phyloP scores from a whole-genome alignment of 768 basidiomycete species.

The Suillus clintonianus region DNA sequence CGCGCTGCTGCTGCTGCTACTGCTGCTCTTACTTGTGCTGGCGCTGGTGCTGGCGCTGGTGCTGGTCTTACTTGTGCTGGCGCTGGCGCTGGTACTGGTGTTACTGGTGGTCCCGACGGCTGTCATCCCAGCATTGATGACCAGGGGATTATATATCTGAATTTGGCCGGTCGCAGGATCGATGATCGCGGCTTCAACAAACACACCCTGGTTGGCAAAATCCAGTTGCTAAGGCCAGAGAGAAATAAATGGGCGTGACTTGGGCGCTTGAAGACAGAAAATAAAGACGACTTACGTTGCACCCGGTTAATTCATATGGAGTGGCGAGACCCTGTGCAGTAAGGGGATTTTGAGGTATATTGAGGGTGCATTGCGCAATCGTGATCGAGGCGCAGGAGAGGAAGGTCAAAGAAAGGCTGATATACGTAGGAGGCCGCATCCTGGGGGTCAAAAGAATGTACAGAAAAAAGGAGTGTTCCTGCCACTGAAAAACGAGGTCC shows the following conservation, averaged over 20 bases:
- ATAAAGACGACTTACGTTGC: slow-evolving; percentile 18
- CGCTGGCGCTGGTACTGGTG: not conserved
- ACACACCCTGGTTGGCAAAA: slow-evolving; percentile 24
- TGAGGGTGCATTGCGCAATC: slow-evolving; percentile 24
- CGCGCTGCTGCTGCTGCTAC: not conserved
- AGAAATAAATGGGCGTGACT: not conserved
- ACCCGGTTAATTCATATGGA: slow-evolving; percentile 27
- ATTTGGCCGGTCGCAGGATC: slow-evolving; percentile 28
- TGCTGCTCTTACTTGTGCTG: not conserved
- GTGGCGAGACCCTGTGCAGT: slow-evolving; percentile 28
- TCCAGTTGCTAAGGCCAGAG: slow-evolving; percentile 21
- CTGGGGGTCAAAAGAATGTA: not conserved
- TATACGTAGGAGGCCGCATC: slow-evolving; percentile 13
- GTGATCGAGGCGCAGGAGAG: slow-evolving; percentile 14
- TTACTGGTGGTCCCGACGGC: slow-evolving; percentile 11
- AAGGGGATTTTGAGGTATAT: slow-evolving; percentile 22
- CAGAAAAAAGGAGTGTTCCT: slow-evolving; percentile 18
- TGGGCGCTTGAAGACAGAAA: not conserved
- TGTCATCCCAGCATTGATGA: slow-evolving; percentile 29
- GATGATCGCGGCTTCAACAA: slow-evolving; percentile 31
- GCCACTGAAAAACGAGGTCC: slow-evolving; percentile 21
- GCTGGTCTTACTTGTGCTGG: not conserved
- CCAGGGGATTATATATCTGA: slow-evolving; percentile 30
- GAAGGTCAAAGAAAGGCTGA: slow-evolving; percentile 16
- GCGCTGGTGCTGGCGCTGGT: not conserved